phyloP scores from a whole-genome alignment of 2,329 filamentous ascomycete genomes.

The Periconia macrospinosa region DNA sequence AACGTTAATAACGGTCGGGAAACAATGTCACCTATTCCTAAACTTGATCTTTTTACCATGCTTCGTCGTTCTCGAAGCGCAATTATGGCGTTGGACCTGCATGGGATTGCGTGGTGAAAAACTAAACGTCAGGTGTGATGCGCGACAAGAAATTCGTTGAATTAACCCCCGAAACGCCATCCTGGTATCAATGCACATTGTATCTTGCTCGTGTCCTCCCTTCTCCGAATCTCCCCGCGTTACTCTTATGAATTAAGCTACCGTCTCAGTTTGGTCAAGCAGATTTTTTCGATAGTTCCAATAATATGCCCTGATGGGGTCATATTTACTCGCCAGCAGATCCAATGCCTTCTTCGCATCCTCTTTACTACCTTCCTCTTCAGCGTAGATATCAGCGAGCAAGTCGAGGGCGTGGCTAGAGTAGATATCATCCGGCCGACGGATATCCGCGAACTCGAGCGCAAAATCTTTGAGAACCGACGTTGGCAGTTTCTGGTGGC shows the following conservation, averaged over 20 bases:
- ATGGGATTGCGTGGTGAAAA: background rate
- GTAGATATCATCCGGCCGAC: conserved; percentile 55
- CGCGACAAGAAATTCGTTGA: background rate
- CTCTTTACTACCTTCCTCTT: conserved; percentile 55
- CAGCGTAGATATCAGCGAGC: conserved; percentile 67
- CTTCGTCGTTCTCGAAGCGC: background rate
- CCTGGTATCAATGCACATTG: conserved; percentile 25
- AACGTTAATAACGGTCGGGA: background rate
- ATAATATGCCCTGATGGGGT: conserved; percentile 87
- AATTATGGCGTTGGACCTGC: background rate
- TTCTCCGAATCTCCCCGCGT: conserved; percentile 5
- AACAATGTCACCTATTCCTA: background rate
- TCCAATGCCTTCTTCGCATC: conserved; percentile 71
- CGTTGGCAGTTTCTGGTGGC: conserved; percentile 61
- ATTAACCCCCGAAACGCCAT: conserved; percentile 15
- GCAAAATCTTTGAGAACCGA: conserved; percentile 57
- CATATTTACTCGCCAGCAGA: conserved; percentile 80
- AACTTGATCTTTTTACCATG: background rate
- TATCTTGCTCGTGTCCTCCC: conserved; percentile 1
- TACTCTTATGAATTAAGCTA: conserved; percentile 17
- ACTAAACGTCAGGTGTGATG: background rate
- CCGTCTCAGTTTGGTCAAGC: conserved; percentile 27
- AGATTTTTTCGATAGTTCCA: conserved; percentile 74
- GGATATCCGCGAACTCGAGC: conserved; percentile 55
- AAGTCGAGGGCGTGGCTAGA: conserved; percentile 69